These are phyloP conservation scores for Pythium periplocum DNA, from an alignment of 352 stramenopile genomes.

Conservation along the genomic window DNA sequence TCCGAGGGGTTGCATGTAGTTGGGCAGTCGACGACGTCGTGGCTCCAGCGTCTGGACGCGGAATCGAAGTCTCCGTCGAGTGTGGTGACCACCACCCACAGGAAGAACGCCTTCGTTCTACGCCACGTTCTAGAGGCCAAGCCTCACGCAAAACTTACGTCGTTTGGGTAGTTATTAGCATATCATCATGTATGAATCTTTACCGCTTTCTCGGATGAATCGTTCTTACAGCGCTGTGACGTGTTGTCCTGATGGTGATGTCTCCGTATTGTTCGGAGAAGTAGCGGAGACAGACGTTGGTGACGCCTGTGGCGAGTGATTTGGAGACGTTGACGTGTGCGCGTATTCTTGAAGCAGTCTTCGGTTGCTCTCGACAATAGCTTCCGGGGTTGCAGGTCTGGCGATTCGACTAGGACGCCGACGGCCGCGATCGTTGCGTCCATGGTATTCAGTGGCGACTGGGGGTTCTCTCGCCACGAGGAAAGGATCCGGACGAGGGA, in stretches of 20 bases:
- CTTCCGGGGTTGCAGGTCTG: slow-evolving; percentile 4
- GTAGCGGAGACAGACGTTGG: neutral
- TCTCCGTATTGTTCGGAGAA: no score
- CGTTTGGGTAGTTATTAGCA: slow-evolving; percentile 10
- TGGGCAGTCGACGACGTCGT: slow-evolving; percentile 13
- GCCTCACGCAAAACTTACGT: slow-evolving; percentile 27
- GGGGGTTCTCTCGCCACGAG: no score
- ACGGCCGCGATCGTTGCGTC: no score
- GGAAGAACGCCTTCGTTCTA: slow-evolving; percentile 31
- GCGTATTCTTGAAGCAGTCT: slow-evolving; percentile 21
- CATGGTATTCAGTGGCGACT: no score
- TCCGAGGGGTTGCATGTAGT: slow-evolving; percentile 3
- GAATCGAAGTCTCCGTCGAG: neutral
- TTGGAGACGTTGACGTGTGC: slow-evolving; percentile 2
- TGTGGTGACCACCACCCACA: slow-evolving; percentile 19
- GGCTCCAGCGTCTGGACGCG: slow-evolving; percentile 4
- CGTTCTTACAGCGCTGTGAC: no score
- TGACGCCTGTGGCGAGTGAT: slow-evolving; percentile 1
- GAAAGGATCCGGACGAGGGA: no score
- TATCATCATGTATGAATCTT: neutral
- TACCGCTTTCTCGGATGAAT: no score
- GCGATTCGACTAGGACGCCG: slow-evolving; percentile 1
- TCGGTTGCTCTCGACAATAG: slow-evolving; percentile 21
- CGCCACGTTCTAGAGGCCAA: slow-evolving; percentile 40
- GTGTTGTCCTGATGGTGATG: no score